phyloP scores from a whole-genome alignment of 2,329 filamentous ascomycete genomes.

The Mycosphaerella arachidis region DNA sequence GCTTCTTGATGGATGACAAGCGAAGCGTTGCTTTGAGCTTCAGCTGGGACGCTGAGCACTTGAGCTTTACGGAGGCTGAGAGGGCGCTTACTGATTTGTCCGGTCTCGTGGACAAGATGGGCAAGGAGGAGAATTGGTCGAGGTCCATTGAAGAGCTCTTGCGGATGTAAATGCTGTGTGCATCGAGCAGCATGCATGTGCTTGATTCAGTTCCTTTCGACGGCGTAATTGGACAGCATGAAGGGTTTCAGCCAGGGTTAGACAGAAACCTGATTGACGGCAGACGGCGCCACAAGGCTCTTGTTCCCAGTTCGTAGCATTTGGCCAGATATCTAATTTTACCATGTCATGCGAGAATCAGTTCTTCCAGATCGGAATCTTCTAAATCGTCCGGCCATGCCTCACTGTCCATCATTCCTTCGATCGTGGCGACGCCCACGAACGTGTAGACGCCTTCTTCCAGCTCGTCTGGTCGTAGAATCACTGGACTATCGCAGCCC shows the following conservation, averaged over 20 bases:
- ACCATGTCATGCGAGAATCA: conserved; percentile 1
- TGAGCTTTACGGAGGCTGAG: conserved; percentile 27
- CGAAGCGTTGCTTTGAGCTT: conserved; percentile 28
- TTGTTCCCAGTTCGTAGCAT: not conserved
- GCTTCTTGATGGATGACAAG: conserved; percentile 31
- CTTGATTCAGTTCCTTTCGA: not conserved
- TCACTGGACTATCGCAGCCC: not conserved
- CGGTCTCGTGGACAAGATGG: conserved; percentile 25
- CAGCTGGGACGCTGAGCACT: conserved; percentile 32
- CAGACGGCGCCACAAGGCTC: not conserved
- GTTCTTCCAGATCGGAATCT: not conserved
- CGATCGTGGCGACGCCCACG: not conserved
- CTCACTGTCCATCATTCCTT: conserved; percentile 1
- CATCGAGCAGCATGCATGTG: not conserved
- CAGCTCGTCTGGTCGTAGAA: not conserved
- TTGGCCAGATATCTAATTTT: not conserved
- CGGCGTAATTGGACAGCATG: not conserved
- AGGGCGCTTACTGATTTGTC: conserved; percentile 24
- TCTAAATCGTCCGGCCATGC: not conserved
- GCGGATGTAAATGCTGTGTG: conserved; percentile 16
- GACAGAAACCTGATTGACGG: not conserved
- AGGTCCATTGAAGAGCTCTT: conserved; percentile 24
- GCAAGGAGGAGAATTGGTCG: conserved; percentile 28
- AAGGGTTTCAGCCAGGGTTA: not conserved
- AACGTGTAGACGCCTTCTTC: conserved; percentile 2